phyloP scores from a whole-genome alignment of 2,329 filamentous ascomycete species.

The Metarhizium guizhouense region DNA sequence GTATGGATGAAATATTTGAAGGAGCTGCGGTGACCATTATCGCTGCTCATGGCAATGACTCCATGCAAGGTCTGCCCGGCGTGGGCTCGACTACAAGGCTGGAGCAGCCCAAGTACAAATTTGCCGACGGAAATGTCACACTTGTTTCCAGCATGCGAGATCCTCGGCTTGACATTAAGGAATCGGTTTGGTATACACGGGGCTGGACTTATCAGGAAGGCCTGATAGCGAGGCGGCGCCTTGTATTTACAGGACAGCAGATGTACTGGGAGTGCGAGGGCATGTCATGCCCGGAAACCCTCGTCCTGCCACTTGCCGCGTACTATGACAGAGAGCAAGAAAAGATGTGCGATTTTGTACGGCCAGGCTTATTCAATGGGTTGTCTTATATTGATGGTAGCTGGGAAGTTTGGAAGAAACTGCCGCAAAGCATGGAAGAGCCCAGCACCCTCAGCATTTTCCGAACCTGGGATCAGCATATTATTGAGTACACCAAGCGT shows the following conservation, averaged over 20 bases:
- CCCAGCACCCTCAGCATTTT: constrained; percentile 27
- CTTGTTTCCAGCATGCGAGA: constrained; percentile 24
- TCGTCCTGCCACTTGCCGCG: constrained; percentile 21
- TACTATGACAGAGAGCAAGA: constrained; percentile 23
- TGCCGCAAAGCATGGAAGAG: constrained; percentile 18
- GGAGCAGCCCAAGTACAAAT: constrained; percentile 22
- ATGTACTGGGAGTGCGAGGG: constrained; percentile 31
- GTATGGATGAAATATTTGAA: constrained; percentile 30
- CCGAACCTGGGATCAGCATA: constrained; percentile 24
- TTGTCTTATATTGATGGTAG: constrained; percentile 25
- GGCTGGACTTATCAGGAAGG: constrained; percentile 33
- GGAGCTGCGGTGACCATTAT: constrained; percentile 27
- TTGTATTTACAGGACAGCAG: constrained; percentile 29
- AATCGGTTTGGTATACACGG: constrained; percentile 24
- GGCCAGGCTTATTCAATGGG: constrained; percentile 24
- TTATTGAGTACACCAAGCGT: constrained; percentile 21
- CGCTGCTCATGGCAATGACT: constrained; percentile 25
- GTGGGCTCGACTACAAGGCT: constrained; percentile 18
- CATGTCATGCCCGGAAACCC: constrained; percentile 27
- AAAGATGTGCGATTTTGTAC: constrained; percentile 26
- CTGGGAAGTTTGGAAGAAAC: constrained; percentile 25
- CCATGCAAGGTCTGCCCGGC: constrained; percentile 25
- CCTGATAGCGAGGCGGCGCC: constrained; percentile 24
- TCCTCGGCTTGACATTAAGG: constrained; percentile 19
- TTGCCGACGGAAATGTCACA: constrained; percentile 20